Base-by-base conservation (phyloP, 2,329 filamentous ascomycete species). In the Trichothecium sympodiale region DNA sequence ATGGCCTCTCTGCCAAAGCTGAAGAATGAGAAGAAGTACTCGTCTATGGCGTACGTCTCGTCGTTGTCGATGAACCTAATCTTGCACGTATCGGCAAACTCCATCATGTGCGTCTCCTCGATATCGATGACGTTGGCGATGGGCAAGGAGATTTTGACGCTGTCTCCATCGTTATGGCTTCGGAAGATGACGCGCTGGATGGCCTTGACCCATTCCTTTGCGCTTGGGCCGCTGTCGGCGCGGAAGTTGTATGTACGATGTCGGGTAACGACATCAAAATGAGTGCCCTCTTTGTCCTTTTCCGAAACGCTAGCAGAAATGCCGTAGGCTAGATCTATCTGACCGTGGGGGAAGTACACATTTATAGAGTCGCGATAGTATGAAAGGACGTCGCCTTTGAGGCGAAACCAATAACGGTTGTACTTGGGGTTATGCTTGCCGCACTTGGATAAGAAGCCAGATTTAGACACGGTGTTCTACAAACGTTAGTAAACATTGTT, bases 11-110 rank as follows among this genome's bases (percentile, higher is more conserved):
- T 78, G 6, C 87, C 87, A 43, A 80, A 80, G 46, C 76, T 82
- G 55, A 95, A 94, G 59, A 96, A 96, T 0, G 88, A 91, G 56
- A 98, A 96, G 55, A 93, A 96, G 55, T 96, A 95, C 77, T 98
- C 91, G 49, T 98, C 91, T 43, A 96, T 84, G 3, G 88, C 88
- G 59, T 83, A 96, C 0, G 86, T 93, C 57, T 95, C 89, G 44
- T 91, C 85, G 44, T 87, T 93, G 51, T 95, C 88, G 38, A 96
- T 79, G 30, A 95, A 86, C 27, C 86, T 77, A 42, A 98, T 79
- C 59, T 94, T 95, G 62, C 93, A 82, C 0, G 91, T 96, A 43
- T 95, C 85, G 16, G 87, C 86, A 55, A 94, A 87, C 43, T 93
- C 85, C 37, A 94, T 72, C 61, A 95, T 86, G 38, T 85, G 80